Evolutionary conservation across 2,329 filamentous ascomycete species (phyloP).

Genomic region (Colletotrichum falcatum): DNA sequence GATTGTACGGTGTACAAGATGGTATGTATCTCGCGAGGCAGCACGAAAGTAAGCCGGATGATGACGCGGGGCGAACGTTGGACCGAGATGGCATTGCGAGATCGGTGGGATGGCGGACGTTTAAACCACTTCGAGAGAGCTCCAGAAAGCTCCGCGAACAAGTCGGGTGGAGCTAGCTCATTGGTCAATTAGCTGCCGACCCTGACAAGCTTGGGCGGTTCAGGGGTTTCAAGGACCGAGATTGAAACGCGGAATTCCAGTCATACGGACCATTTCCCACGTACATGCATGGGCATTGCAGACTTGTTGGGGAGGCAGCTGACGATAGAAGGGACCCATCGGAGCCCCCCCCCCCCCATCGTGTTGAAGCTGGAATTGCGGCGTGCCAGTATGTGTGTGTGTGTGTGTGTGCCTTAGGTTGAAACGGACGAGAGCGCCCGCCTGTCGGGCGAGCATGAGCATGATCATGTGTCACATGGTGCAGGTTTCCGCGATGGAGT

Average conservation of each 20-base stretch:
- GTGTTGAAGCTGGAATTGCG: background rate
- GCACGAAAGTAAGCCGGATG: background rate
- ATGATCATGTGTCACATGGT: constrained; percentile 32
- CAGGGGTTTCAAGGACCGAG: constrained; percentile 31
- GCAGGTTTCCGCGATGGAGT: constrained; percentile 29
- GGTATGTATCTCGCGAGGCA: constrained; percentile 14
- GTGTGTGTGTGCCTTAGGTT: constrained; percentile 15
- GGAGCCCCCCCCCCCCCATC: constrained; percentile 11
- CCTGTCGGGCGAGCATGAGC: constrained; percentile 26
- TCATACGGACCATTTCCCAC: constrained; percentile 25
- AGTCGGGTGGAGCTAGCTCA: constrained; percentile 18
- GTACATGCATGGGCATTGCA: constrained; percentile 23
- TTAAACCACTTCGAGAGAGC: constrained; percentile 25
- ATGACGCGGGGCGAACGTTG: background rate
- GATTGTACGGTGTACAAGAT: background rate
- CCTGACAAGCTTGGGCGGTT: constrained; percentile 2
- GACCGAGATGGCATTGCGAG: constrained; percentile 16
- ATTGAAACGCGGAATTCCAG: constrained; percentile 25
- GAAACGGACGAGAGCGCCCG: constrained; percentile 4
- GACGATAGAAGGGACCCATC: constrained; percentile 23
- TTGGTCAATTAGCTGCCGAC: constrained; percentile 32
- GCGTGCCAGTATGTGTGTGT: background rate
- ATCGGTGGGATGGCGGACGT: constrained; percentile 8
- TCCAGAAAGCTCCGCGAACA: constrained; percentile 35
- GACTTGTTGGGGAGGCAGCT: constrained; percentile 28